Evolutionary conservation across 2,329 filamentous ascomycete genomes (phyloP), one percentile per base, ranked within the genome.

Genomic region (Juglanconis juglandina): DNA sequence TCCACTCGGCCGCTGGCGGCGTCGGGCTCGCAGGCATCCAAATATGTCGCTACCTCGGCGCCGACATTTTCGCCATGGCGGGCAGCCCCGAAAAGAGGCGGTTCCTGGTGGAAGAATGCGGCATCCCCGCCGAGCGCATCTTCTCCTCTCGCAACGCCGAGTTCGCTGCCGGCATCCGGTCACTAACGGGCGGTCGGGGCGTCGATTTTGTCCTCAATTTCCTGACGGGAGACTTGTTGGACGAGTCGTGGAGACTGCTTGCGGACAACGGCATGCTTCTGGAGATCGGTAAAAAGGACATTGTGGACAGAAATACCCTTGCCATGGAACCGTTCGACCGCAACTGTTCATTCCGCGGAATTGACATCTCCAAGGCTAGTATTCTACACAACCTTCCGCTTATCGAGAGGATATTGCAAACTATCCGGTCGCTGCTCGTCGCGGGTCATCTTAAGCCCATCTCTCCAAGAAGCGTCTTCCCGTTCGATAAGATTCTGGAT

Each of bases 21-120:
- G 69, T 76, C 41, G 79, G 80, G 0, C 69, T 77, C 17, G 76
- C 75, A 9, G 78, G 76, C 4, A 64, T 81, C 5, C 68, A 71
- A 6, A 60, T 81, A 11, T 44, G 35, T 14, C 52, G 17, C 9
- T 14, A 30, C 14, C 5, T 53, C 2, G 49, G 49, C 8, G 60
- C 66, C 2, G 56, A 68, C 32, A 65, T 76, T 1, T 74, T 70
- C 42, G 66, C 64, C 3, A 75, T 73, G 0, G 72, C 72, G 32
- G 66, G 68, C 10, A 68, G 64, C 5, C 50, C 66, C 1, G 65
- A 64, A 10, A 72, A 72, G 60, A 64, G 65, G 6, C 17, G 70
- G 4, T 66, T 76, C 11, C 59, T 77, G 1, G 55, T 53, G 1
- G 51, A 65, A 0, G 60, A 57, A 0, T 76, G 65, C 51, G 65